phyloP scores from a whole-genome alignment of 2,329 filamentous ascomycete genomes.

The Aspergillus sp. region DNA sequence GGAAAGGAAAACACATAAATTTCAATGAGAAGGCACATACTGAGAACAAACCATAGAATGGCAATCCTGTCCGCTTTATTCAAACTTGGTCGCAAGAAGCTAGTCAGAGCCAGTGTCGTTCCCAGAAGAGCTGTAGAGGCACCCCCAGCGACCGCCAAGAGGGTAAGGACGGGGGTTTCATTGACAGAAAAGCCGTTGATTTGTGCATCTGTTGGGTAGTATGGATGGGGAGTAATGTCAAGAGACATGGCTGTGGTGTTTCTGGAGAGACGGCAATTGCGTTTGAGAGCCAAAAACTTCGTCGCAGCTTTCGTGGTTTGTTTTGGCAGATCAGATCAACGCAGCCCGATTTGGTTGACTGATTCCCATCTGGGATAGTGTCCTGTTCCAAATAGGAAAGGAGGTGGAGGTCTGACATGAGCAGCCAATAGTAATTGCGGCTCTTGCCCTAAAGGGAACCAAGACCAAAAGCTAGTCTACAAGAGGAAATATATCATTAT shows the following conservation, averaged over 20 bases:
- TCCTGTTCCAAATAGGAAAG: too few relatives aligned
- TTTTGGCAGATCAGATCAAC: too few relatives aligned
- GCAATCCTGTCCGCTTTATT: slow-evolving; percentile 52
- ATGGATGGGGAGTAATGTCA: slow-evolving; percentile 52
- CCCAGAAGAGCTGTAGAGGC: slow-evolving; percentile 56
- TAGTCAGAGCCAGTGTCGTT: slow-evolving; percentile 51
- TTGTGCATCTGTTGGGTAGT: slow-evolving; percentile 62
- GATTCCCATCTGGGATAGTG: too few relatives aligned
- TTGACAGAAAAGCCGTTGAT: slow-evolving; percentile 65
- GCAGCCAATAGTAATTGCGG: too few relatives aligned
- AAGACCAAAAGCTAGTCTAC: too few relatives aligned
- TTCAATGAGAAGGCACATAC: slow-evolving; percentile 38
- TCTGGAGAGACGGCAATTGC: neutral
- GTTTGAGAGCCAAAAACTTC: too few relatives aligned
- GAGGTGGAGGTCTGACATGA: too few relatives aligned
- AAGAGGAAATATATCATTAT: too few relatives aligned
- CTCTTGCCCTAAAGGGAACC: too few relatives aligned
- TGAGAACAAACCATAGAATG: slow-evolving; percentile 72
- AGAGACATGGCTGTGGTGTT: slow-evolving; percentile 2
- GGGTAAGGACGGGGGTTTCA: slow-evolving; percentile 52
- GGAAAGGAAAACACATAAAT: slow-evolving; percentile 1
- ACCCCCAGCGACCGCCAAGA: slow-evolving; percentile 57
- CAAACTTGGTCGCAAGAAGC: slow-evolving; percentile 50
- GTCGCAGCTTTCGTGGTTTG: too few relatives aligned
- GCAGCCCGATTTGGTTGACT: too few relatives aligned